phyloP scores from a whole-genome alignment of 202 grass and related monocot genomes.

The Elaeis oleifera region DNA sequence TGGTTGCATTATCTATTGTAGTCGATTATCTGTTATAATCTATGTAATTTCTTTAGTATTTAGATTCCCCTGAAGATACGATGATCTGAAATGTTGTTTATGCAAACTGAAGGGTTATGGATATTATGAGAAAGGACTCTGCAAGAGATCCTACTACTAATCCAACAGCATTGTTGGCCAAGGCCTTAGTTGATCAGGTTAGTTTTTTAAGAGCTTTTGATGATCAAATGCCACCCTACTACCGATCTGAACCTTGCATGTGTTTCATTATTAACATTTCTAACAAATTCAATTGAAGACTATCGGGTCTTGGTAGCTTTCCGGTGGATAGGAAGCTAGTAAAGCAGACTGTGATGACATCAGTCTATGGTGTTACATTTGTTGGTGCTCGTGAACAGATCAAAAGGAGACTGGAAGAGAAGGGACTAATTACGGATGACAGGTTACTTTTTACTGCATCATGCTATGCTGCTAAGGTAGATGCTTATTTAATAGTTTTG shows the following conservation, averaged over 20 bases:
- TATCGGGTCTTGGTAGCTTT: slow-evolving; percentile 45
- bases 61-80: no score
- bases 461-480: slow-evolving; percentile 69
- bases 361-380: slow-evolving; percentile 97
- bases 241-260: slow-evolving; percentile 1
- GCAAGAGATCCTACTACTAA: slow-evolving; percentile 54
- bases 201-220: background rate
- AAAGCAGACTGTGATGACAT: slow-evolving; percentile 99
- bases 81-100: background rate
- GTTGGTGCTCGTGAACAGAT: slow-evolving; percentile 93
- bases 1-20: slow-evolving; percentile 7
- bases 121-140: slow-evolving; percentile 58
- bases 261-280: slow-evolving; percentile 20
- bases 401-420: slow-evolving; percentile 80
- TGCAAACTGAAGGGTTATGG: slow-evolving; percentile 53
- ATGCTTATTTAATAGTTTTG: background rate
- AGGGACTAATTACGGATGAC: slow-evolving; percentile 80
- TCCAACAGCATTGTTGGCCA: slow-evolving; percentile 67
- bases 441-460: slow-evolving; percentile 65
- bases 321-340: slow-evolving; percentile 99
- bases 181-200: slow-evolving; percentile 82
- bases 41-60: no score
- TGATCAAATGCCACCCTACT: no score
- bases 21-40: background rate
- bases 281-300: slow-evolving; percentile 38